Evolutionary conservation across 2,329 filamentous ascomycete species (phyloP), one percentile per base, ranked within the genome.

Genomic region (Pseudocercospora musae): DNA sequence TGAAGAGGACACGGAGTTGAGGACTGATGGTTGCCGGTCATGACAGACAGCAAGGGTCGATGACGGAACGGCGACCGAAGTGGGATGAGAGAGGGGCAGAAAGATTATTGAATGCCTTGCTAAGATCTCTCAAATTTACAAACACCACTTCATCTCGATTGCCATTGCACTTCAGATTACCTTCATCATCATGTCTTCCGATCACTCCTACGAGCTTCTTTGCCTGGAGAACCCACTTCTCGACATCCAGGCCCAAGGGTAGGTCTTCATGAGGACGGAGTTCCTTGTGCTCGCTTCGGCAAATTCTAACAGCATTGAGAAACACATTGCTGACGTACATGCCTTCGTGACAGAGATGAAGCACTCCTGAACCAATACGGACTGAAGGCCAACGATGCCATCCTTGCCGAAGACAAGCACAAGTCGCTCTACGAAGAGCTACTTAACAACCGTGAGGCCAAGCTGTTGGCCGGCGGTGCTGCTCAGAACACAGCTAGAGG

Each of bases 161-260:
- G 52, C 52, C 52, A 54, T 37, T 40, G 52, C 27, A 54, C 52
- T 23, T 15, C 29, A 54, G 13, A 54, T 37, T 23, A 40, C 29
- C 33, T 31, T 10, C 52, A 66, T 49, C 52, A 66, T 49, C 58
- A 69, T 69, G 69, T 64, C 66, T 54, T 58, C 66, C 59, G 62
- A 66, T 52, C 65, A 72, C 81, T 89, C 92, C 79, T 98, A 89
- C 82, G 84, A 91, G 79, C 89, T 99, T 74, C 85, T 98, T 75
- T 95, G 90, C 80, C 82, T 99, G 74, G 95, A 97, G 89, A 99
- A 99, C 81, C 95, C 95, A 78, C 88, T 99, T 73, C 90, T 99
- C 73, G 94, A 99, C 77, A 99, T 99, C 78, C 94, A 97, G 81
- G 95, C 89, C 72, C 78, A 83, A 72, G 86, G 85, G 86, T 87